These are phyloP conservation scores for Hordeum vulgare DNA, from an alignment of 176 grass and related monocot genomes.

Conservation along the genomic window MorexV3_pseudomolecules_assembly NC_058518.1:584961-585460, in stretches of 20 bases:
- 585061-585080: neutral
- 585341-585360: neutral
- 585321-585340: too few species aligned
- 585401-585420: neutral
- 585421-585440: neutral
- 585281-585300: neutral
- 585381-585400: neutral
- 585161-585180: neutral
- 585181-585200: neutral
- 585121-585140: too few species aligned
- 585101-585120: too few species aligned
- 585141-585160: too few species aligned
- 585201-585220: neutral
- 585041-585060: accelerated
- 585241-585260: neutral
- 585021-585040: neutral
- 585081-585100: neutral
- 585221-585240: accelerated
- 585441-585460: neutral
- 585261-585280: neutral
- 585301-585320: neutral
- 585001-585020: neutral
- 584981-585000: neutral
- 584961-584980: neutral
- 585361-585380: neutral